A percentile compares a stretch with the other conserved stretches of the same genome.
Evolutionary conservation across 176 grass and related monocot genomes (phyloP).

Genomic region (Carex cristatella): DNA sequence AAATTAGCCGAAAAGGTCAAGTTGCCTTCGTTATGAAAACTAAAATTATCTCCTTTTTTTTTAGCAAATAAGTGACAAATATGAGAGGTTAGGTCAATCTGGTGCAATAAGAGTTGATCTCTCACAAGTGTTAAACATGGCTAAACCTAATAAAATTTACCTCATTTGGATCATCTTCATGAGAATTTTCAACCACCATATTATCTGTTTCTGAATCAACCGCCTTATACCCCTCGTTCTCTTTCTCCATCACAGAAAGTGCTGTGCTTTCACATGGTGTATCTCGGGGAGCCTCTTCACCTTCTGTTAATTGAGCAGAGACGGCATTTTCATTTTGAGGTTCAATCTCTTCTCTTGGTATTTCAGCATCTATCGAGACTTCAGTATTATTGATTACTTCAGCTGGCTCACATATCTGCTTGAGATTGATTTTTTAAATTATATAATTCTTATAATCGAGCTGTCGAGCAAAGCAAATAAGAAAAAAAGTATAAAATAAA

Average conservation of each 20-base stretch:
- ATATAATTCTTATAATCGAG: background rate
- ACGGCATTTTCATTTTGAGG: background rate
- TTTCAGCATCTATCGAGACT: background rate
- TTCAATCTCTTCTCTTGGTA: background rate
- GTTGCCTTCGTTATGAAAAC: background rate
- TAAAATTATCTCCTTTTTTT: background rate
- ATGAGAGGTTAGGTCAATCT: background rate
- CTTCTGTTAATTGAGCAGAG: background rate
- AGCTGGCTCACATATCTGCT: background rate
- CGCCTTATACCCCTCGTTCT: background rate
- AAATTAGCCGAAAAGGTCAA: background rate
- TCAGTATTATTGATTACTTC: background rate
- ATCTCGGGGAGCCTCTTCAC: background rate
- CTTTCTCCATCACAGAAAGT: background rate
- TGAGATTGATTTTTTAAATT: background rate
- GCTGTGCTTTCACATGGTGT: background rate
- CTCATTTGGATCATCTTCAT: background rate
- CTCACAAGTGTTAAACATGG: background rate
- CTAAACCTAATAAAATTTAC: background rate
- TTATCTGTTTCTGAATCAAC: background rate
- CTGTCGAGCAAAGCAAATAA: background rate
- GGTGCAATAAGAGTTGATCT: background rate
- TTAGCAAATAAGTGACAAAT: background rate
- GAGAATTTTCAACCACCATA: background rate
- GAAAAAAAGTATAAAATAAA: background rate